Base-by-base conservation (phyloP, 78 protist species). In the Dictyostelium discoideum region DNA sequence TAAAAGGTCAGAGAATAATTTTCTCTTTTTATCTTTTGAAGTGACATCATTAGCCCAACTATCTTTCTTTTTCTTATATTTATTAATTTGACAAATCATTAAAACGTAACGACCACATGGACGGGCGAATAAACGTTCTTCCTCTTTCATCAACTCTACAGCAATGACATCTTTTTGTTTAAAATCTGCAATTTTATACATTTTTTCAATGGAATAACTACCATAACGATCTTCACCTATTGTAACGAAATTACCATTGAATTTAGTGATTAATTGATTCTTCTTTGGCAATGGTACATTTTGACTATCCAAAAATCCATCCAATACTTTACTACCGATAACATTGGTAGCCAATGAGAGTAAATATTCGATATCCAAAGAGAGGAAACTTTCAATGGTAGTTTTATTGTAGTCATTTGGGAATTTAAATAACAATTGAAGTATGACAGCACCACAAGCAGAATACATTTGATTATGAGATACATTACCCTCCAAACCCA, bases 221-320 rank as follows among this genome's bases (percentile, higher is more conserved):
- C 93, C 93, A 44, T 77, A 87, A 24, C 85, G 67, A 42, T 87
- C 93, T 9, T 57, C 86, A 44, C 86, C 93, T 18, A 87, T 87
- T 6, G 67, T 44, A 7, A 77, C 85, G 72, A 87, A 87, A 39
- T 60, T 50, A 26, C 93, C 93, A 48, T 26, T 63, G 26, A 87
- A 79, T 24, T 40, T 57, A 10, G 37, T 10, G 24, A 87, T 87
- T 24, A 87, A 79, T 63, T 77, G 73, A 26, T 44, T 81, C 65
- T 87, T 87, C 48, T 57, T 57, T 7, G 24, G 69, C 2, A 63
- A 7, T 16, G 93, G 44, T 5, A 87, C 69, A 24, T 54, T 32
- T 7, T 10, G 7, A 26, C 72, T 78, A 65, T 87, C 86, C 2
- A 87, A 65, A 26, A 87, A 87, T 57, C 24, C 93, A 40, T 87